These are phyloP conservation scores for Penicillium macrosclerotiorum DNA, from an alignment of 495 filamentous ascomycete genomes.

Conservation along the genomic window DNA sequence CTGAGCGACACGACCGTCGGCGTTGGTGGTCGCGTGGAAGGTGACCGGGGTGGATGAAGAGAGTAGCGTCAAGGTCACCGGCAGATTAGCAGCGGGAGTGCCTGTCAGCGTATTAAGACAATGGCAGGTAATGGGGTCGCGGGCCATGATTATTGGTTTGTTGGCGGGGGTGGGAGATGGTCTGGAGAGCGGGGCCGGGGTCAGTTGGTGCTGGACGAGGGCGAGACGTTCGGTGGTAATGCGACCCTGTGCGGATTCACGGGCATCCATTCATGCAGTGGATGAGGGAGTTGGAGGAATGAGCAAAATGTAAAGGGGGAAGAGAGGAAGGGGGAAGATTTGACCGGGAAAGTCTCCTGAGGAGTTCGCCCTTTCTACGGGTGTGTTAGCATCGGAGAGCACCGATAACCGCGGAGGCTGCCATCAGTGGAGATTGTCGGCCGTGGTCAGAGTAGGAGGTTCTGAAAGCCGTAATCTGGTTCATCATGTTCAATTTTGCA, in stretches of 20 bases:
- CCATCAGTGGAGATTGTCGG: constrained; percentile 21
- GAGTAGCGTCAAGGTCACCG: constrained; percentile 54
- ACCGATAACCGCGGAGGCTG: constrained; percentile 43
- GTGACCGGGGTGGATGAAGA: constrained; percentile 33
- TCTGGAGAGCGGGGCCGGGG: constrained; percentile 12
- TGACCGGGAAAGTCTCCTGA: constrained; percentile 4
- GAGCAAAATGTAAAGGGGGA: background rate
- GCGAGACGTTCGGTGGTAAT: constrained; percentile 37
- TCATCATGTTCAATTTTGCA: too few species aligned
- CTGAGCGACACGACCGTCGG: constrained; percentile 78
- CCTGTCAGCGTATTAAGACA: constrained; percentile 68
- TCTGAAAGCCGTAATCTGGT: too few species aligned
- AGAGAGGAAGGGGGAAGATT: constrained; percentile 2
- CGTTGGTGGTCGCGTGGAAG: constrained; percentile 70
- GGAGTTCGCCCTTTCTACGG: constrained; percentile 27
- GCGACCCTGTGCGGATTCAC: constrained; percentile 22
- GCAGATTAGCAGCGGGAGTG: constrained; percentile 56
- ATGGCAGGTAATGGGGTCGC: constrained; percentile 77
- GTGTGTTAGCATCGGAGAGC: constrained; percentile 35
- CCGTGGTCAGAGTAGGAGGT: background rate
- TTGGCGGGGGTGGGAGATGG: constrained; percentile 16
- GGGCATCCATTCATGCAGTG: constrained; percentile 32
- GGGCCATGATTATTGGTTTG: constrained; percentile 34
- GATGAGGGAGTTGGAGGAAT: too few species aligned
- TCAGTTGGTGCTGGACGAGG: constrained; percentile 39